Percentiles rank a stretch among this genome's conserved stretches.
These are phyloP conservation scores for Sporisorium graminicola DNA, from an alignment of 1,284 basidiomycete genomes.

Conservation along the genomic window DNA sequence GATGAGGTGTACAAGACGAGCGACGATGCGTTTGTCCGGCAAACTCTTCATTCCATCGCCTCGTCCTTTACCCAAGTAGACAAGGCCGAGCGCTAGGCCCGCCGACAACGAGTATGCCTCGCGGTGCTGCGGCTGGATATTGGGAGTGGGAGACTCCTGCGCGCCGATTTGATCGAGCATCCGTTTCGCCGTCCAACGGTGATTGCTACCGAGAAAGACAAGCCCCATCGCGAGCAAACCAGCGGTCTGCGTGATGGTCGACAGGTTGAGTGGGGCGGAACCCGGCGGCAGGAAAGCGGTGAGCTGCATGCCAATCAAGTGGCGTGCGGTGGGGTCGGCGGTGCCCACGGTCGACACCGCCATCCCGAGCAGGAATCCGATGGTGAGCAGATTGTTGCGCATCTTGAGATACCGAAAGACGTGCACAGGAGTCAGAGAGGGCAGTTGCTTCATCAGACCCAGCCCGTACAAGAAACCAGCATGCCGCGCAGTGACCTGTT, in stretches of 20 bases:
- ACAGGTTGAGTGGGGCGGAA: constrained; percentile 87
- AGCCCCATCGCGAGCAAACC: constrained; percentile 90
- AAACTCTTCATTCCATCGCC: constrained; percentile 55
- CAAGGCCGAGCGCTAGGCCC: constrained; percentile 91
- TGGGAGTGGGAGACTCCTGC: constrained; percentile 80
- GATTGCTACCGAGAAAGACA: constrained; percentile 87
- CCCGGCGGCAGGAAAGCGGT: constrained; percentile 89
- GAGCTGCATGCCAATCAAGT: constrained; percentile 90
- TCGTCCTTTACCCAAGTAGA: constrained; percentile 83
- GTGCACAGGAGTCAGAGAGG: constrained; percentile 85
- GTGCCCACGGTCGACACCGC: constrained; percentile 91
- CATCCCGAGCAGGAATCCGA: constrained; percentile 90
- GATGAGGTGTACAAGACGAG: constrained; percentile 51
- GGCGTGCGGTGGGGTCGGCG: constrained; percentile 86
- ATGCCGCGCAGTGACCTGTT: constrained; percentile 82
- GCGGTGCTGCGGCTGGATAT: constrained; percentile 72
- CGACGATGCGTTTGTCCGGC: constrained; percentile 55
- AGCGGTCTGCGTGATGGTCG: constrained; percentile 88
- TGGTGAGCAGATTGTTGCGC: constrained; percentile 93
- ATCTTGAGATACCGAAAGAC: constrained; percentile 89
- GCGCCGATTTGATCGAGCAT: constrained; percentile 86
- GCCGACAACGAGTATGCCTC: constrained; percentile 93
- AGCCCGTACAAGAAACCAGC: constrained; percentile 94
- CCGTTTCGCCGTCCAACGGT: constrained; percentile 90
- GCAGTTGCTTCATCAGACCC: constrained; percentile 89